These are phyloP conservation scores for Cubamyces sp. DNA, from an alignment of 768 basidiomycete genomes.

Conservation along the genomic window DNA sequence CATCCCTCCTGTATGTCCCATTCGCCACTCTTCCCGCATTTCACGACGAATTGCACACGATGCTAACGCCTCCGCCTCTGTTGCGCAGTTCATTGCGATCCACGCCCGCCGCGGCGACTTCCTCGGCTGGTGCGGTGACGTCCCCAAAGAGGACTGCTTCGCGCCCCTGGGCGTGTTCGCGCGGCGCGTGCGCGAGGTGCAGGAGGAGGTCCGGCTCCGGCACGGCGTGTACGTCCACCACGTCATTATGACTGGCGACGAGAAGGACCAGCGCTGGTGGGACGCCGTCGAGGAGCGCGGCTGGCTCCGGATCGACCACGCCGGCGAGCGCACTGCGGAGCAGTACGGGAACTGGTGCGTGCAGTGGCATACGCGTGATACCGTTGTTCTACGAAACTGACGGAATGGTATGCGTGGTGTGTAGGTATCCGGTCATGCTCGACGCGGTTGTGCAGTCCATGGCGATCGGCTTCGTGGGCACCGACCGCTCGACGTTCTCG, in stretches of 20 bases:
- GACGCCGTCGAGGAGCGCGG: slow-evolving; percentile 35
- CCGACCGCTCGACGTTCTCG: slow-evolving; percentile 71
- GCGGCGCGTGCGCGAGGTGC: slow-evolving; percentile 38
- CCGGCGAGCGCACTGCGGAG: slow-evolving; percentile 34
- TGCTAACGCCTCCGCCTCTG: not conserved
- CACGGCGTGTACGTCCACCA: slow-evolving; percentile 31
- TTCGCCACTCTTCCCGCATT: not conserved
- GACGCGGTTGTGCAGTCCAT: slow-evolving; percentile 70
- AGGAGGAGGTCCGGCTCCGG: slow-evolving; percentile 34
- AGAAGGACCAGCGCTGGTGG: slow-evolving; percentile 43
- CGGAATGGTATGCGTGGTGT: not conserved
- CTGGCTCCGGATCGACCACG: slow-evolving; percentile 40
- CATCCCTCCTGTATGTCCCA: slow-evolving; percentile 36
- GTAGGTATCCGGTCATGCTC: slow-evolving; percentile 70
- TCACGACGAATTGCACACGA: no score
- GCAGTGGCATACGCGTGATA: no score
- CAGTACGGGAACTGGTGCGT: slow-evolving; percentile 39
- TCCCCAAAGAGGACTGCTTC: slow-evolving; percentile 37
- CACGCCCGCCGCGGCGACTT: slow-evolving; percentile 41
- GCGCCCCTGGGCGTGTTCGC: slow-evolving; percentile 38
- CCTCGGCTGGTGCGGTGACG: slow-evolving; percentile 35
- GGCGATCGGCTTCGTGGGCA: slow-evolving; percentile 73
- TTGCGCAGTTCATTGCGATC: slow-evolving; percentile 35
- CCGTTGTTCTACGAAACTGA: not conserved
- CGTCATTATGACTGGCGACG: slow-evolving; percentile 47